Conservation (phyloP, 768 basidiomycete species). For the Leccinum subgranulosum region DNA sequence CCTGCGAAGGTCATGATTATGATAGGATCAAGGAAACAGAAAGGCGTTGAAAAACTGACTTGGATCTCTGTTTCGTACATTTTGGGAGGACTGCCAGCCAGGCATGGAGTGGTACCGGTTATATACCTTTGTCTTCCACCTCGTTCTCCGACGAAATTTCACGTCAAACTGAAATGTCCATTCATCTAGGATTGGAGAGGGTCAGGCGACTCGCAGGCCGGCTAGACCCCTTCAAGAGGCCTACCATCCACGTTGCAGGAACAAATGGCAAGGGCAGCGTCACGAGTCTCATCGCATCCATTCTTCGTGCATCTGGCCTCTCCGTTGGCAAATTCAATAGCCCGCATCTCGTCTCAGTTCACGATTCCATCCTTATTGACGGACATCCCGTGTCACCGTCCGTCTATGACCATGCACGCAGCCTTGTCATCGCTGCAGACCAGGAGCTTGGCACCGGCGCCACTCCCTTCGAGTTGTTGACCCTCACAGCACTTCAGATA, state of each 20-base stretch:
- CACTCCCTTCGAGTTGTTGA: slow-evolving; percentile 82
- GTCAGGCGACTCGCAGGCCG: slow-evolving; percentile 48
- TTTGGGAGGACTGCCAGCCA: not conserved
- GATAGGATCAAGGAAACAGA: not conserved
- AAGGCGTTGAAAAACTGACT: slow-evolving; percentile 2
- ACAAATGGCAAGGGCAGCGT: slow-evolving; percentile 99
- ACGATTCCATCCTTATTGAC: slow-evolving; percentile 75
- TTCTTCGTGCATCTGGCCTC: slow-evolving; percentile 55
- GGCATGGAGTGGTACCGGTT: not conserved
- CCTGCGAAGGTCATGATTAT: slow-evolving; percentile 5
- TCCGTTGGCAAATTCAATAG: slow-evolving; percentile 85
- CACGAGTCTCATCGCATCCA: slow-evolving; percentile 75
- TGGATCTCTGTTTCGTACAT: slow-evolving; percentile 21
- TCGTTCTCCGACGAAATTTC: not conserved
- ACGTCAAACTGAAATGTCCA: slow-evolving; percentile 47
- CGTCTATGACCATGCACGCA: slow-evolving; percentile 46
- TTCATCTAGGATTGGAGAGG: slow-evolving; percentile 65
- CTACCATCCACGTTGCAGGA: slow-evolving; percentile 88
- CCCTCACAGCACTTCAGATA: slow-evolving; percentile 71
- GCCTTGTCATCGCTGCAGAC: slow-evolving; percentile 49
- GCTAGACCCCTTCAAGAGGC: slow-evolving; percentile 65
- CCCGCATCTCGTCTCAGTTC: slow-evolving; percentile 79
- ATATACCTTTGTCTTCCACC: not conserved
- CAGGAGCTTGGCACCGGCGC: slow-evolving; percentile 42
- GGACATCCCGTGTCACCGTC: slow-evolving; percentile 46